Percentiles rank a stretch among this genome's conserved stretches.
These are phyloP conservation scores for Leccinum pachyderme DNA, from an alignment of 1,284 basidiomycete genomes.

Conservation along the genomic window DNA sequence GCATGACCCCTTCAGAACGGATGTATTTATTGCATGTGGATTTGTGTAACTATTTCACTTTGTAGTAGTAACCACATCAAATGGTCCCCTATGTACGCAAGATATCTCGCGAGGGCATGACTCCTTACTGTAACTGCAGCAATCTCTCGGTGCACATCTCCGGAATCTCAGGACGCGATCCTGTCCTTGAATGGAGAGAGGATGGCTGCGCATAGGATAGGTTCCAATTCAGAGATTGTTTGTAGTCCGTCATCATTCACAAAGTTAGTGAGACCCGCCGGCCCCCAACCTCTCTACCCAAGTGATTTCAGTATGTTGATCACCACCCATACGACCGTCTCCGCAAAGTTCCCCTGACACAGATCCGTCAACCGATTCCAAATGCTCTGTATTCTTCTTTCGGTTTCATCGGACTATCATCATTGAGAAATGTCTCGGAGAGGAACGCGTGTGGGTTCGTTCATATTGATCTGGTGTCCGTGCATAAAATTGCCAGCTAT, in stretches of 20 bases:
- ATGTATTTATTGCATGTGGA: background rate
- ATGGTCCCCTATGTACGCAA: background rate
- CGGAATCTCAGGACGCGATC: constrained; percentile 2
- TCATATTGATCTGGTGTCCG: too few relatives aligned
- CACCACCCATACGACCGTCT: background rate
- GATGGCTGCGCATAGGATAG: constrained; percentile 4
- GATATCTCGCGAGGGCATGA: background rate
- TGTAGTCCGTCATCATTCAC: background rate
- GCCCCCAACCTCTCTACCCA: too few relatives aligned
- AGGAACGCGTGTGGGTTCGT: background rate
- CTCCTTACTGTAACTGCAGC: background rate
- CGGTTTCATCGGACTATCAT: background rate
- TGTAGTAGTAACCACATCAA: too few relatives aligned
- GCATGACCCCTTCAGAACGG: background rate
- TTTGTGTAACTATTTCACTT: background rate
- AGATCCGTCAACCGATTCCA: background rate
- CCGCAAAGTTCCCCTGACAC: background rate
- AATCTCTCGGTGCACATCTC: background rate
- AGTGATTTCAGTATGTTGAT: background rate
- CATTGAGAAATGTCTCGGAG: background rate
- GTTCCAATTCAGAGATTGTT: background rate
- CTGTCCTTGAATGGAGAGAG: constrained; percentile 3
- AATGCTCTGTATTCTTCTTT: background rate
- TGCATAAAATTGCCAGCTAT: background rate
- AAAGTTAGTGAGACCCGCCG: background rate